Base-by-base conservation (phyloP, 805 yeast genomes). In the Hanseniaspora lindneri region DNA sequence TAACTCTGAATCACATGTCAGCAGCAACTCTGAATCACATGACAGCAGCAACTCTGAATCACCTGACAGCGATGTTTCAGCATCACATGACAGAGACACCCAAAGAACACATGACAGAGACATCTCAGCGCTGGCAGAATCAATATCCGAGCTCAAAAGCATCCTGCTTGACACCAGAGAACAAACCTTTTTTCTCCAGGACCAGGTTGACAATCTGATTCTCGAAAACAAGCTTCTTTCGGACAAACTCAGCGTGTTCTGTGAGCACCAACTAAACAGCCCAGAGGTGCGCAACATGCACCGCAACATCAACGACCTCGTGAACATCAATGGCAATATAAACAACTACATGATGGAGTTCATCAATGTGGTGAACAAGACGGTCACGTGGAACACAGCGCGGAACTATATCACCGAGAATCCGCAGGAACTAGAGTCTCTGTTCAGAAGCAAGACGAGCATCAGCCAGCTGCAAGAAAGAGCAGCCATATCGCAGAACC, bases 321-420 rank as follows among this genome's bases (percentile, higher is more conserved):
- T 44, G 6, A 35, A 44, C 5, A 30, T 39, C 6, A 44, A 44
- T 27, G 6, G 28, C 24, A 44, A 39, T 37, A 44, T 44, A 19
- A 39, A 44, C 14, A 37, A 37, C 19, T 44, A 44, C 23, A 44
- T 44, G 41, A 29, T 44, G 41, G 48, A 44, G 32, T 44, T 44
- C n/a, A 44, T 44, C 8, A 44, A 44, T 17, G 42, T 44, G 16
- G 16, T 44, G n/a, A 44, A 44, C 13, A 44, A 44, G 33, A 44
- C 39, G 2, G 39, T 32, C 17, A 44, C 41, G n/a, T 44, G 48
- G 48, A 44, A 44, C 17, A 13, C 30, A 17, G 48, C 48, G n/a
- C 28, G 48, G 13, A 37, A 44, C 30, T 44, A 44, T n/a, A 44
- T 44, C 13, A 20, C 27, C 6, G 41, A 44, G n/a, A 44, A 44